Evolutionary conservation across 768 basidiomycete species (phyloP).

Genomic region (Podaxis rugospora): DNA sequence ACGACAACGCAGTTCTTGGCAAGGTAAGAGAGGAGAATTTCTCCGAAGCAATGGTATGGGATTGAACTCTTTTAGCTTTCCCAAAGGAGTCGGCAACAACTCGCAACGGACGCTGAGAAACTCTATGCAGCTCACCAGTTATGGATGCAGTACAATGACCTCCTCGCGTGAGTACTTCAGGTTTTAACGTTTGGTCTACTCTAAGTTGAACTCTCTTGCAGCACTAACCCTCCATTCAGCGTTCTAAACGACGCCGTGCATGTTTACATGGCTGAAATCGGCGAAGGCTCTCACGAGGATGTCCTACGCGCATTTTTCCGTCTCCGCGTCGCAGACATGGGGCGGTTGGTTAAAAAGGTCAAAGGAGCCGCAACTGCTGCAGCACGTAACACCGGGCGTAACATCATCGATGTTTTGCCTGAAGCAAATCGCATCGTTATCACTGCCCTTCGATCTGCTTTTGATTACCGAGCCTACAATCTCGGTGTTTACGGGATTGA

Average conservation of each 20-base stretch:
- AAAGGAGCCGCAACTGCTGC: slow-evolving; percentile 40
- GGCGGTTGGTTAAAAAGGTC: slow-evolving; percentile 60
- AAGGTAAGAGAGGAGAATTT: slow-evolving; percentile 44
- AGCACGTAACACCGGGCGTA: slow-evolving; percentile 39
- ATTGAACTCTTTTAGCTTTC: slow-evolving; percentile 54
- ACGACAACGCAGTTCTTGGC: slow-evolving; percentile 73
- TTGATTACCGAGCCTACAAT: slow-evolving; percentile 72
- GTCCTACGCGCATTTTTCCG: slow-evolving; percentile 84
- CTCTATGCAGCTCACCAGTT: slow-evolving; percentile 76
- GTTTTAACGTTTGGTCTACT: background rate
- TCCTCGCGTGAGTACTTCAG: slow-evolving; percentile 46
- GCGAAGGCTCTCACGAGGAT: slow-evolving; percentile 64
- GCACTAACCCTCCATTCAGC: slow-evolving; percentile 51
- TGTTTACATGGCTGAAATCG: slow-evolving; percentile 57
- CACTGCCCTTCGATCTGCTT: slow-evolving; percentile 64
- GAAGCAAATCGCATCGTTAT: slow-evolving; percentile 69
- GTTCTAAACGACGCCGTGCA: slow-evolving; percentile 70
- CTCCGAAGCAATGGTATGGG: background rate
- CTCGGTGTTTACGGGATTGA: slow-evolving; percentile 74
- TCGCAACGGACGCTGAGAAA: slow-evolving; percentile 84
- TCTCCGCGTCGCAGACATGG: slow-evolving; percentile 59
- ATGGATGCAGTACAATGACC: slow-evolving; percentile 74
- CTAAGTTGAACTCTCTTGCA: slow-evolving; percentile 20
- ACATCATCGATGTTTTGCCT: slow-evolving; percentile 41
- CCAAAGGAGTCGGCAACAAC: slow-evolving; percentile 66